Evolutionary conservation across 345 rosid species (phyloP).

Genomic region (Salix exigua): DNA sequence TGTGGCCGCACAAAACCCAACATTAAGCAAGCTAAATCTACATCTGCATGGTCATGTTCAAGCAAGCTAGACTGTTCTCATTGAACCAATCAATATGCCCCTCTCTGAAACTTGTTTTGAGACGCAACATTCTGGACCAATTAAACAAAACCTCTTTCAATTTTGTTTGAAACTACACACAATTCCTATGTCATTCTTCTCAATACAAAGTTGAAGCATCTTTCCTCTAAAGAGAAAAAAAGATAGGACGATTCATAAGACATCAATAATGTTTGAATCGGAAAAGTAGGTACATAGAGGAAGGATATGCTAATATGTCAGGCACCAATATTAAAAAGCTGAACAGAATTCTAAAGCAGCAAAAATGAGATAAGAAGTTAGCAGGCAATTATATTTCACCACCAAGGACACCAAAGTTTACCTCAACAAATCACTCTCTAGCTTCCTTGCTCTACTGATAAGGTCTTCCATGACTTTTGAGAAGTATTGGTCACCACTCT

Average conservation of each 20-base stretch:
- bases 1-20: no score
- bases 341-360: background rate
- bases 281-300: background rate
- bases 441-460: slow-evolving; percentile 41
- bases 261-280: background rate
- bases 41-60: background rate
- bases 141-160: background rate
- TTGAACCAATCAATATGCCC: background rate
- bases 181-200: background rate
- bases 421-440: slow-evolving; percentile 63
- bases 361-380: background rate
- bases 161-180: background rate
- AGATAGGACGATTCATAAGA: background rate
- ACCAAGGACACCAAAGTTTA: slow-evolving; percentile 17
- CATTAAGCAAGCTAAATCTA: background rate
- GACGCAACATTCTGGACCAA: background rate
- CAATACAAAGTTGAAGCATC: background rate
- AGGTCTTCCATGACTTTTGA: slow-evolving; percentile 56
- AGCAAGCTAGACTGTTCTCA: background rate
- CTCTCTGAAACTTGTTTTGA: background rate
- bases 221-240: background rate
- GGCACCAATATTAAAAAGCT: background rate
- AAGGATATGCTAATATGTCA: background rate
- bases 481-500: slow-evolving; percentile 41
- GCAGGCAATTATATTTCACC: background rate